Base-by-base conservation (phyloP, 2,329 filamentous ascomycete species). In the Botrytis elliptica region DNA sequence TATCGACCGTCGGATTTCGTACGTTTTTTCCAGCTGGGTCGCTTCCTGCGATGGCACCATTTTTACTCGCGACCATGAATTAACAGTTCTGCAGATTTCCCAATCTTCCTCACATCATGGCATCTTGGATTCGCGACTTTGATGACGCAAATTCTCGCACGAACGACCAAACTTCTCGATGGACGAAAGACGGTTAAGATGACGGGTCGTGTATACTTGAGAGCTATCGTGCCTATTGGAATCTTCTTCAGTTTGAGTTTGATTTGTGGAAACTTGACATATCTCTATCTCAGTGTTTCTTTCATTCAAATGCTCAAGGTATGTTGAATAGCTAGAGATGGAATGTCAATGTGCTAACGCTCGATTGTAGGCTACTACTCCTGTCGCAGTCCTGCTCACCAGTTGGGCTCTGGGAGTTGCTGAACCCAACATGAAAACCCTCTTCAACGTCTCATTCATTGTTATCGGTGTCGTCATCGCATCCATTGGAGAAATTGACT, bases 301-400 rank as follows among this genome's bases (percentile, higher is more conserved):
- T 98, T 98, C 84, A 98, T 98, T 81, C 95, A 98, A 87, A 98
- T 98, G 95, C 91, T 98, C 83, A 98, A 98, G 92, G 92, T 94
- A 76, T n/a, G 72, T 68, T 25, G 18, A 29, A 25, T 49, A 33
- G n/a, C 33, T 42, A 12, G 22, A 66, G 33, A 33, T 33, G 4
- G 25, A 14, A 14, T 22, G n/a, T 25, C 29, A 36, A 9, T 52
- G 40, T 60, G 18, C 55, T 59, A 76, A 79, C 62, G 77, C 69
- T 38, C 38, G 22, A 49, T 46, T 66, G 60, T 77, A 95, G 93
- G 96, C 96, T 78, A 98, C 94, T 62, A 98, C 93, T 46, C 96
- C 96, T 25, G 95, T 98, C 74, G 95, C 94, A 71, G 95, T 98
- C 70, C 90, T 99, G 57, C 84, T 98, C 78, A 92, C 93, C 59